Conservation (phyloP, 2,329 filamentous ascomycete species). For the Exophiala sp. region DNA sequence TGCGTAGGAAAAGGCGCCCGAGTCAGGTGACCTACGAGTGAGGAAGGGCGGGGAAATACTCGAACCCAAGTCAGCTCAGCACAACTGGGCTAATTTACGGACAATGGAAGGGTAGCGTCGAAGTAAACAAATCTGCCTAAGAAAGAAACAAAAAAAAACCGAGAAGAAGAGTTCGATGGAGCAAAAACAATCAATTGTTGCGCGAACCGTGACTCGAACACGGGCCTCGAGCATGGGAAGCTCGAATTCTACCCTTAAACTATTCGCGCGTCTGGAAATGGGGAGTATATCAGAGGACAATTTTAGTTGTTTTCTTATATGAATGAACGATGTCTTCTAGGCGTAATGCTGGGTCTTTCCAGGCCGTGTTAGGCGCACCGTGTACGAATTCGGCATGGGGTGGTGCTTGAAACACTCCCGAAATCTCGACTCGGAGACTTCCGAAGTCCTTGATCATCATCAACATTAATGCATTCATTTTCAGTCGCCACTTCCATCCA, state of each 20-base stretch:
- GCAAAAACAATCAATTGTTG: conserved; percentile 11
- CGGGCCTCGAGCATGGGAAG: conserved; percentile 31
- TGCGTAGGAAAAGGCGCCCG: not conserved
- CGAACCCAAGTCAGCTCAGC: too few species aligned
- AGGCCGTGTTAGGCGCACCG: too few species aligned
- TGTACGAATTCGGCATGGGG: too few species aligned
- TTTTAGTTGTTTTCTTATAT: not conserved
- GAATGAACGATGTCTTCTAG: too few species aligned
- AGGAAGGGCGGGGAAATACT: too few species aligned
- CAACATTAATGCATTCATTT: too few species aligned
- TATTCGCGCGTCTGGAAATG: conserved; percentile 19
- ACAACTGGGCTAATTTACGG: not conserved
- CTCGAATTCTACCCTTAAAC: conserved; percentile 32
- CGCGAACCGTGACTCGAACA: conserved; percentile 28
- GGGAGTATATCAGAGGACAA: too few species aligned
- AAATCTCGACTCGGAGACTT: too few species aligned
- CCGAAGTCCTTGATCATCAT: too few species aligned
- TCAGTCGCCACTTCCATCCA: too few species aligned
- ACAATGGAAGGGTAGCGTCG: not conserved
- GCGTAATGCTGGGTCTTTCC: too few species aligned
- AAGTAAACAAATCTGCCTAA: conserved; percentile 1
- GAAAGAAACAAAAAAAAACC: conserved; percentile 2
- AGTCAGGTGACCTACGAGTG: not conserved
- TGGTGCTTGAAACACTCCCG: too few species aligned
- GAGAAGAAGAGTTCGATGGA: not conserved